These are phyloP conservation scores for Podospora australis DNA, from an alignment of 495 filamentous ascomycete genomes.

Conservation along the genomic window DNA sequence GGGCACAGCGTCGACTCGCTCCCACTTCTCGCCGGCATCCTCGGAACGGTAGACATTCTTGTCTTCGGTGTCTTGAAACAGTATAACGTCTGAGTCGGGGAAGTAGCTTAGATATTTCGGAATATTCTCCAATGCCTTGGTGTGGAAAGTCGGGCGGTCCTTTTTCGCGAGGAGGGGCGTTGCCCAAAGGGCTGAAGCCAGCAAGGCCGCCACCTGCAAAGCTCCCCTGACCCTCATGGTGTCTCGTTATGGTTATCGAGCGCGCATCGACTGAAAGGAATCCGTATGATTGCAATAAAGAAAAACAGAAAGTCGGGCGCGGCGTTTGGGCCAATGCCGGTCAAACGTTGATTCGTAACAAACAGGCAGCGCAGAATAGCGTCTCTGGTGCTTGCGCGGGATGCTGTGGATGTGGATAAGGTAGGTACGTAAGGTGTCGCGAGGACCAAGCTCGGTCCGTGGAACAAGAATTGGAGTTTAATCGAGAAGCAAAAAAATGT, in stretches of 20 bases:
- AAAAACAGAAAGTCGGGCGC: neutral
- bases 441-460: neutral
- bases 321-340: neutral
- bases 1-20: conserved; percentile 54
- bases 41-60: conserved; percentile 62
- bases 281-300: neutral
- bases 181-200: conserved; percentile 35
- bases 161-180: conserved; percentile 40
- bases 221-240: conserved; percentile 43
- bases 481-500: too few relatives aligned
- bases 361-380: neutral
- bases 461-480: too few relatives aligned
- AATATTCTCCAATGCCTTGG: conserved; percentile 52
- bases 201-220: conserved; percentile 36
- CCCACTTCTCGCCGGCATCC: conserved; percentile 74
- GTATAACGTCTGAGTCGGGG: conserved; percentile 69
- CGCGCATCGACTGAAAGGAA: conserved; percentile 23
- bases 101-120: conserved; percentile 74
- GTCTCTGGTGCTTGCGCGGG: neutral
- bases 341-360: neutral
- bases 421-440: neutral
- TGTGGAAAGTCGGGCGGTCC: conserved; percentile 39
- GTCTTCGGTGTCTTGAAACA: conserved; percentile 52
- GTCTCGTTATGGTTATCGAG: conserved; percentile 8
- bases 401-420: neutral